Evolutionary conservation across 2,329 filamentous ascomycete species (phyloP).

Genomic region (Fusarium penzigii): DNA sequence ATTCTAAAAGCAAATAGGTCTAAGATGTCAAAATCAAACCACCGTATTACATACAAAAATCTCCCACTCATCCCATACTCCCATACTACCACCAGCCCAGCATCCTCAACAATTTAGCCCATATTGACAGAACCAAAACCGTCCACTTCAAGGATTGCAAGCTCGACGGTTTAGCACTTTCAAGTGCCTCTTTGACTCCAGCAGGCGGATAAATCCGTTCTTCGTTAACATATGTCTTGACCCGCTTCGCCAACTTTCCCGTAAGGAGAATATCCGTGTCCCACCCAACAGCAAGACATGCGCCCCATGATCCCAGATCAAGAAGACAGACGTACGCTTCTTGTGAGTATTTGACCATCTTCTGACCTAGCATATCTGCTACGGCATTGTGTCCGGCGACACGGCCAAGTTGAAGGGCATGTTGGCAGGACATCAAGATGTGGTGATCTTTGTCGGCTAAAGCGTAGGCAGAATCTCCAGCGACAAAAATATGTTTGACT

Average conservation of each 20-base stretch:
- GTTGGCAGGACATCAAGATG: constrained; percentile 42
- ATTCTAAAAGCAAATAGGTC: too few species aligned
- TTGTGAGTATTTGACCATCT: constrained; percentile 31
- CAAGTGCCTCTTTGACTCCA: not conserved
- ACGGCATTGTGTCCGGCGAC: constrained; percentile 36
- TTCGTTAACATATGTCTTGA: constrained; percentile 37
- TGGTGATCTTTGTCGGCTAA: constrained; percentile 29
- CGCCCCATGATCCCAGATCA: constrained; percentile 36
- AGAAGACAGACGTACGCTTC: constrained; percentile 35
- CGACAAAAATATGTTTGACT: constrained; percentile 8
- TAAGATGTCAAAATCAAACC: too few species aligned
- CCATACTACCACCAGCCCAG: too few species aligned
- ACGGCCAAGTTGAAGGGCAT: constrained; percentile 38
- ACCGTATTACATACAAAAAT: too few species aligned
- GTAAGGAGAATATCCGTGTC: constrained; percentile 29
- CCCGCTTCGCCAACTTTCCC: constrained; percentile 32
- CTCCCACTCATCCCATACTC: too few species aligned
- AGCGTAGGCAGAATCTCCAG: constrained; percentile 37
- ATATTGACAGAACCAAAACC: too few species aligned
- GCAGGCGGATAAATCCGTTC: constrained; percentile 6
- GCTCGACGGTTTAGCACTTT: too few species aligned
- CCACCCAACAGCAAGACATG: constrained; percentile 34
- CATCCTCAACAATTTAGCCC: too few species aligned
- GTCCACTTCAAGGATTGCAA: too few species aligned
- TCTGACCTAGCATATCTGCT: constrained; percentile 33